phyloP scores from a whole-genome alignment of 1,139 yeast species.

The Chernovozyma sophiae-reginae region DNA sequence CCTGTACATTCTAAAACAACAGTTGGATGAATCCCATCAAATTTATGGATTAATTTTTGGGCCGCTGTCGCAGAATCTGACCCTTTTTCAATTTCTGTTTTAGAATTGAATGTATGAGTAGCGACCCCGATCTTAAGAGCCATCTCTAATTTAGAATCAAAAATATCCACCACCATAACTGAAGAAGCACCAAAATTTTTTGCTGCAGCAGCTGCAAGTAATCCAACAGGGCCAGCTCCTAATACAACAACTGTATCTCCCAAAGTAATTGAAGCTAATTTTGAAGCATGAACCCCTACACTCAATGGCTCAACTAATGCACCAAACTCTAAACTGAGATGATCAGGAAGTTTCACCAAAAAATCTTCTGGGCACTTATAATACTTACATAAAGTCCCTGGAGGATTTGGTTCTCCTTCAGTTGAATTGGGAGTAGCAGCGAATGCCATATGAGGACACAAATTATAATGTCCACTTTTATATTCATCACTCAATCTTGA shows the following conservation, averaged over 20 bases:
- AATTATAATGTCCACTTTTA: slow-evolving; percentile 70
- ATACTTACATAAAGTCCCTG: slow-evolving; percentile 72
- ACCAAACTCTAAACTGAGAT: slow-evolving; percentile 77
- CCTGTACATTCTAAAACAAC: slow-evolving; percentile 74
- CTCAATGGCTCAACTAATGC: slow-evolving; percentile 86
- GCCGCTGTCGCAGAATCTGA: not conserved
- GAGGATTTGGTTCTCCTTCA: slow-evolving; percentile 41
- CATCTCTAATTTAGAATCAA: slow-evolving; percentile 54
- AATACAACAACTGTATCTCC: slow-evolving; percentile 77
- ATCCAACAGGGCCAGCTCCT: slow-evolving; percentile 95
- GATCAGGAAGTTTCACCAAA: slow-evolving; percentile 72
- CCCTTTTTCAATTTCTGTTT: slow-evolving; percentile 23
- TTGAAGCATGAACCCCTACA: slow-evolving; percentile 82
- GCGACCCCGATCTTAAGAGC: slow-evolving; percentile 58
- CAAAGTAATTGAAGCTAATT: slow-evolving; percentile 59
- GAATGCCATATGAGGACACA: slow-evolving; percentile 79
- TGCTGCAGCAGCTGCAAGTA: slow-evolving; percentile 74
- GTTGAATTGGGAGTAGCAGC: slow-evolving; percentile 72
- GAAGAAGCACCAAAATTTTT: slow-evolving; percentile 77
- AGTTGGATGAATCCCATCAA: slow-evolving; percentile 46
- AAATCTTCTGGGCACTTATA: slow-evolving; percentile 80
- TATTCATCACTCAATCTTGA: slow-evolving; percentile 72
- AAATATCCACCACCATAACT: slow-evolving; percentile 61
- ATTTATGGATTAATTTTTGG: slow-evolving; percentile 26
- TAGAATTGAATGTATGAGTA: slow-evolving; percentile 58